phyloP scores from a whole-genome alignment of 2,329 filamentous ascomycete species.

The Phyllosticta ampelicida region DNA sequence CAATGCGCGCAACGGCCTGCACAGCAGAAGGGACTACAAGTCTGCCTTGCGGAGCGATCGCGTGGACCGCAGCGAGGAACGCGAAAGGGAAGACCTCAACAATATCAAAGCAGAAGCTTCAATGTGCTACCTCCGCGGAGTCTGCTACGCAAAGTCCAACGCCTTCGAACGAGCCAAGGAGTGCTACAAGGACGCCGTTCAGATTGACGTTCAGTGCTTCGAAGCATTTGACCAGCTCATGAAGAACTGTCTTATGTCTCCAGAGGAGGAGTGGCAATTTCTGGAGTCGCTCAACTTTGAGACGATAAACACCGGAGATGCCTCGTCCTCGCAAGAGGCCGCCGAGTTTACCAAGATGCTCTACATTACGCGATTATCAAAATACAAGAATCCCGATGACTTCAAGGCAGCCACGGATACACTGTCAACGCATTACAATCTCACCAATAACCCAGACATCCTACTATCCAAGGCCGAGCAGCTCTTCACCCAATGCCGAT shows the following conservation, averaged over 20 bases:
- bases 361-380: slow-evolving; percentile 89
- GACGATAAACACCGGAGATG: slow-evolving; percentile 56
- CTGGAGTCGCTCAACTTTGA: slow-evolving; percentile 86
- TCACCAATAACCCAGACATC: slow-evolving; percentile 77
- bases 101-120: slow-evolving; percentile 84
- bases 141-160: slow-evolving; percentile 95
- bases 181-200: slow-evolving; percentile 94
- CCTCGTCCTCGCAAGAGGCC: slow-evolving; percentile 66
- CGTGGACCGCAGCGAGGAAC: slow-evolving; percentile 48
- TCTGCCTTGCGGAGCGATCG: slow-evolving; percentile 38
- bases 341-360: slow-evolving; percentile 92
- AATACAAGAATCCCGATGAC: slow-evolving; percentile 77
- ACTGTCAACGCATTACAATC: slow-evolving; percentile 84
- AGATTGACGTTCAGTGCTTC: slow-evolving; percentile 95
- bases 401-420: slow-evolving; percentile 83
- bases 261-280: slow-evolving; percentile 82
- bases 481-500: slow-evolving; percentile 88
- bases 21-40: slow-evolving; percentile 26
- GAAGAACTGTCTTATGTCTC: slow-evolving; percentile 85
- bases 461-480: slow-evolving; percentile 83
- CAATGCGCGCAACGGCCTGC: slow-evolving; percentile 32
- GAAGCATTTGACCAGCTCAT: slow-evolving; percentile 97
- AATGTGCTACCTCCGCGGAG: slow-evolving; percentile 90
- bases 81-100: slow-evolving; percentile 57
- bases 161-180: slow-evolving; percentile 95